These are phyloP conservation scores for Candida sp. DNA, from an alignment of 1,139 yeast genomes.

Conservation along the genomic window DNA sequence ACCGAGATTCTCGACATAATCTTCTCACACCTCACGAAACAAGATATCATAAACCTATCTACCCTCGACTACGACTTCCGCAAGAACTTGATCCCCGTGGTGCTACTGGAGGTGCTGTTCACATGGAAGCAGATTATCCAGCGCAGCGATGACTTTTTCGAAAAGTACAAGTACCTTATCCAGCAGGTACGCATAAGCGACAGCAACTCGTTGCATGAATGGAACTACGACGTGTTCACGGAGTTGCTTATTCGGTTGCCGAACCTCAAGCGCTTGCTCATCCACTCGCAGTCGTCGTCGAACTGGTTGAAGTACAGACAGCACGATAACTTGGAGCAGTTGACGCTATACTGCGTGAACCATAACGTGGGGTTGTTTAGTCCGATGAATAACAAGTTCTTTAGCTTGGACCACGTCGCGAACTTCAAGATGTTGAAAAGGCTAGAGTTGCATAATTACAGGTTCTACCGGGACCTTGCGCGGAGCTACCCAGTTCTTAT, in stretches of 20 bases:
- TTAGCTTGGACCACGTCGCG: slow-evolving; percentile 35
- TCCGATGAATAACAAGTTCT: slow-evolving; percentile 25
- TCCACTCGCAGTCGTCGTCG: slow-evolving; percentile 42
- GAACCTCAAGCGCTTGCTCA: slow-evolving; percentile 22
- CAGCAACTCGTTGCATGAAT: slow-evolving; percentile 44
- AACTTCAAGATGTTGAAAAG: slow-evolving; percentile 23
- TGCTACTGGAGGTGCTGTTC: slow-evolving; percentile 29
- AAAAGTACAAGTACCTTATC: slow-evolving; percentile 15
- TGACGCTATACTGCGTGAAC: slow-evolving; percentile 32
- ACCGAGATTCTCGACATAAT: slow-evolving; percentile 29
- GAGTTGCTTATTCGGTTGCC: slow-evolving; percentile 24
- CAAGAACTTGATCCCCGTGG: slow-evolving; percentile 19
- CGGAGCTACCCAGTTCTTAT: slow-evolving; percentile 9
- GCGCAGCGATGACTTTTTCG: slow-evolving; percentile 6
- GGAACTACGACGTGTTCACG: slow-evolving; percentile 39
- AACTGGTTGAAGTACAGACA: slow-evolving; percentile 46
- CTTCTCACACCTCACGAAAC: slow-evolving; percentile 18
- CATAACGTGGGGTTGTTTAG: background rate
- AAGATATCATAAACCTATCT: slow-evolving; percentile 31
- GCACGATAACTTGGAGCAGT: slow-evolving; percentile 18
- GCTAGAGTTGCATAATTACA: slow-evolving; percentile 32
- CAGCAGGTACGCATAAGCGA: slow-evolving; percentile 32
- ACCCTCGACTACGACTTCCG: slow-evolving; percentile 23
- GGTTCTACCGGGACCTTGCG: slow-evolving; percentile 33
- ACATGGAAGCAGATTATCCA: slow-evolving; percentile 32